Conservation (phyloP, 441 rosid species). For the Mallotus repandus region DNA sequence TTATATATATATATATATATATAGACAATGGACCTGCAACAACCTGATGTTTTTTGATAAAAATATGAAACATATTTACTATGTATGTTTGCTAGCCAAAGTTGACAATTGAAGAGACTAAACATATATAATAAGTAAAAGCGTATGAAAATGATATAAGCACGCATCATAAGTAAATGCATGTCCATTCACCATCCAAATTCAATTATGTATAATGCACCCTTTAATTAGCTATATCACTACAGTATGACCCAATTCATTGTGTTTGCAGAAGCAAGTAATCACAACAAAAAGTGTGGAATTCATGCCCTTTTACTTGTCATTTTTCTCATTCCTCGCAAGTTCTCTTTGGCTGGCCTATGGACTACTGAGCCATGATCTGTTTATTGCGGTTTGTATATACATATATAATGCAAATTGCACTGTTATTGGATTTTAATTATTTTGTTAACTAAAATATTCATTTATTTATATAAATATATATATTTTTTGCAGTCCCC, state of each 20-base stretch:
- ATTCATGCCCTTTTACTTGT: slow-evolving; percentile 85
- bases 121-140: background rate
- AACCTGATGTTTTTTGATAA: no score
- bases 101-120: background rate
- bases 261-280: slow-evolving; percentile 60
- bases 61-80: no score
- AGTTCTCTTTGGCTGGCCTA: slow-evolving; percentile 70
- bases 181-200: slow-evolving; percentile 9
- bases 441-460: slow-evolving; percentile 1
- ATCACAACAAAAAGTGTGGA: slow-evolving; percentile 76
- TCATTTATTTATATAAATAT: background rate
- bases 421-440: background rate
- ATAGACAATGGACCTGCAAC: no score
- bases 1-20: no score
- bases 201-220: background rate
- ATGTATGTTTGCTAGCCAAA: no score
- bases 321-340: slow-evolving; percentile 72
- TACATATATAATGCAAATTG: background rate
- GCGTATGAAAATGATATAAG: background rate
- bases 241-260: background rate
- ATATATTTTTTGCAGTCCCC: slow-evolving; percentile 66
- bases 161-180: background rate
- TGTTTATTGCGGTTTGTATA: slow-evolving; percentile 63
- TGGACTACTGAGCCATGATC: slow-evolving; percentile 71
- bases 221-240: background rate